Evolutionary conservation across 2,329 filamentous ascomycete species (phyloP), one percentile per base, ranked within the genome.

Genomic region (Chaetothyriales sp.): DNA sequence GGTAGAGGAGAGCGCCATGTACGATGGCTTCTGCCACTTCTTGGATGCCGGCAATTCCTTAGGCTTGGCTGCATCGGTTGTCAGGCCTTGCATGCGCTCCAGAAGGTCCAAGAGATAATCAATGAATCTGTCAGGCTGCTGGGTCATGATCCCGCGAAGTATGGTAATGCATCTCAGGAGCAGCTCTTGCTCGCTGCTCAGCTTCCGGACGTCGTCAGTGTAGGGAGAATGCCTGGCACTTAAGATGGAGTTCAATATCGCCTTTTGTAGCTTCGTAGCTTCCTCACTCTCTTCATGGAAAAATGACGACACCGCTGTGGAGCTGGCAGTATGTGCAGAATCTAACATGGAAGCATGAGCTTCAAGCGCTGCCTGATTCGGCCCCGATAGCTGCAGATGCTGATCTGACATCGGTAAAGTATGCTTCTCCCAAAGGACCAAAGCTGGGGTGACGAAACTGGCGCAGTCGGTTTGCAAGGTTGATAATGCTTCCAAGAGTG

Each of bases 41-140:
- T 54, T 58, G 15, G 53, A 51, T 40, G 52, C 45, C 6, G 53
- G 49, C 2, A 54, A 50, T 44, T 51, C 56, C 18, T 46, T 50
- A 15, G 37, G n/a, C 2, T 18, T 50, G 20, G 54, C 43, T 49
- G 46, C 48, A 20, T 54, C 56, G 18, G 48, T 40, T n/a, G 53
- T 37, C 18, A 58, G 52, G 5, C 47, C 72, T 1, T 81, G 79
- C 8, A 94, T 76, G 0, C 84, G 76, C 40, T 85, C 80, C 20
- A 95, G 77, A 60, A 94, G 89, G 54, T 83, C 83, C 2, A 84
- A 80, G 18, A 92, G 74, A 1, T 95, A 74, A 47, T 76, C 80
- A 0, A 85, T 83, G 49, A 86, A 81, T 1, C 86, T 86, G 50
- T 77, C 81, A 18, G 89, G 74, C 47, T 37, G 70, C 71, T 15